Conservation (phyloP, 179 eudicot species). For the Heliamphora ciliata region DNA sequence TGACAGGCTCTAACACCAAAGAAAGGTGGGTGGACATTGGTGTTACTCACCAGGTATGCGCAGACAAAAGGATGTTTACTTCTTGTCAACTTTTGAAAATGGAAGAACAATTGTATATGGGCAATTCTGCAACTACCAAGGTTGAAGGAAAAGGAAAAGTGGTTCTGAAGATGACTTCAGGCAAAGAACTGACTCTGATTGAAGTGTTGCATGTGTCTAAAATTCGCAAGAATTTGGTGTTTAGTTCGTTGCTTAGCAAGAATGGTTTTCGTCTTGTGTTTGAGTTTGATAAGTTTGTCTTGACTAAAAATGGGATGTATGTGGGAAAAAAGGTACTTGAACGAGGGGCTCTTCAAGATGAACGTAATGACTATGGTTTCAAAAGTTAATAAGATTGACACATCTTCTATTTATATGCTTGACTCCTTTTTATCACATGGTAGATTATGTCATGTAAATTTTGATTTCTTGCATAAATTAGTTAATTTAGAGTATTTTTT, state of each 20-base stretch:
- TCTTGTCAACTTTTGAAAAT: neutral
- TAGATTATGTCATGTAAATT: too few species aligned
- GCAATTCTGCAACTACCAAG: constrained; percentile 7
- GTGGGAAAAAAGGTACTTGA: neutral
- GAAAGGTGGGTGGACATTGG: constrained; percentile 9
- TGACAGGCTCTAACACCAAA: neutral
- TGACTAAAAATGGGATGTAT: neutral
- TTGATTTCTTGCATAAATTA: too few species aligned
- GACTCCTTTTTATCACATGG: too few species aligned
- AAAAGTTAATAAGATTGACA: too few species aligned
- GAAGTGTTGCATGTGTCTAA: neutral
- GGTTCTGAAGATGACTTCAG: constrained; percentile 5
- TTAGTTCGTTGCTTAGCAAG: neutral
- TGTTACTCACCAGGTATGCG: neutral
- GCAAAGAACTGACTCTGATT: neutral
- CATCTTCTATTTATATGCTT: too few species aligned
- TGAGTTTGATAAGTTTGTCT: neutral
- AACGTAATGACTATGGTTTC: neutral
- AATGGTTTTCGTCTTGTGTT: constrained; percentile 8
- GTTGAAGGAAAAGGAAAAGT: constrained; percentile 9
- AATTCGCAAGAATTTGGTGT: neutral
- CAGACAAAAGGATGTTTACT: neutral
- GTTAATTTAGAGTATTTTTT: too few species aligned
- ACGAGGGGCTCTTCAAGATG: neutral
- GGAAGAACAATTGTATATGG: constrained; percentile 7